These are phyloP conservation scores for Sugiyamaella pinicola DNA, from an alignment of 1,139 yeast species.

Conservation along the genomic window DNA sequence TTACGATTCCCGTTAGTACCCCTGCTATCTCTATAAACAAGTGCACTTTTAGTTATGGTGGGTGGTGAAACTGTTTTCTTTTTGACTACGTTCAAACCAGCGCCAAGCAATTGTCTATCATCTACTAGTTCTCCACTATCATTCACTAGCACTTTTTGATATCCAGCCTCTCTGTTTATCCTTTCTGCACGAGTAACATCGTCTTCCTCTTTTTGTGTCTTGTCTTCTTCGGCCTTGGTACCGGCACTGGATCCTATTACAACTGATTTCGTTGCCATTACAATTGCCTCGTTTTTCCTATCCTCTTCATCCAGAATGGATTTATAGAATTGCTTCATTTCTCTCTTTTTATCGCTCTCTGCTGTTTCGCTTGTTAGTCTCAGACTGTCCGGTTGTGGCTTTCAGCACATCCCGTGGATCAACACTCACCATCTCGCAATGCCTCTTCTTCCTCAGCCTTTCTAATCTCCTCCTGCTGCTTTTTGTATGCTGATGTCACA, in stretches of 20 bases:
- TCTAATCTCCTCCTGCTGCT: conserved; percentile 42
- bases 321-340: conserved; percentile 34
- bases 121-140: conserved; percentile 40
- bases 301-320: conserved; percentile 31
- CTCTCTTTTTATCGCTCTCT: conserved; percentile 23
- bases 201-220: conserved; percentile 7
- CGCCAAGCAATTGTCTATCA: conserved; percentile 35
- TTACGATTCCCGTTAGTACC: conserved; percentile 1
- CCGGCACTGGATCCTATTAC: background rate
- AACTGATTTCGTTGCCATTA: conserved; percentile 9
- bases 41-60: background rate
- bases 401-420: background rate
- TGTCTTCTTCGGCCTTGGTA: too few species aligned
- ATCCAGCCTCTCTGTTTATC: conserved; percentile 30
- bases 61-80: background rate
- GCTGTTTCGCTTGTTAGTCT: conserved; percentile 6
- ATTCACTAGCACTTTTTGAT: conserved; percentile 34
- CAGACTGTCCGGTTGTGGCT: background rate
- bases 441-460: conserved; percentile 35
- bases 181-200: conserved; percentile 20
- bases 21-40: conserved; percentile 8
- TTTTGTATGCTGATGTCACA: conserved; percentile 49
- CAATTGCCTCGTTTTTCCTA: conserved; percentile 15
- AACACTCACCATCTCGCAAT: conserved; percentile 29
- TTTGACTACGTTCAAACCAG: conserved; percentile 38